phyloP scores from a whole-genome alignment of 306 rosid species.

The Morella rubra region DNA sequence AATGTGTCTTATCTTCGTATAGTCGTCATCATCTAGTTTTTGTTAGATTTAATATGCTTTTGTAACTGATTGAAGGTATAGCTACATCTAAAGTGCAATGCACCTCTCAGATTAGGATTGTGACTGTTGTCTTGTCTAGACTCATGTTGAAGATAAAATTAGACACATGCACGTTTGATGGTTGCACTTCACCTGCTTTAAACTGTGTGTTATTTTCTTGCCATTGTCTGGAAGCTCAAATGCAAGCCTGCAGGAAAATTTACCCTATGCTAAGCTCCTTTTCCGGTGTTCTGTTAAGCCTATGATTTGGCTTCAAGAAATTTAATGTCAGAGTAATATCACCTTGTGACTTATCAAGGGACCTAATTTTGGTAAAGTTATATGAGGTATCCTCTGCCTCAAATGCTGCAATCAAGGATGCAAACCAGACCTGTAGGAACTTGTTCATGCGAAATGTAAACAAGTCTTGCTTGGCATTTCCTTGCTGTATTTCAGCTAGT shows the following conservation, averaged over 20 bases:
- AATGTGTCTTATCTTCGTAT: neutral
- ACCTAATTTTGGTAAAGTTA: neutral
- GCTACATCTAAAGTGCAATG: neutral
- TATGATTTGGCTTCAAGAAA: constrained; percentile 9
- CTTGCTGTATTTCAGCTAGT: neutral
- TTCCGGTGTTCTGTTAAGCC: constrained; percentile 3
- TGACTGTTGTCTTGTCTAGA: neutral
- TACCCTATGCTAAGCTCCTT: neutral
- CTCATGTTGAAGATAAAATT: constrained; percentile 15
- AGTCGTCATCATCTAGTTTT: neutral
- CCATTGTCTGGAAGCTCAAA: constrained; percentile 8
- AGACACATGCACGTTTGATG: constrained; percentile 11
- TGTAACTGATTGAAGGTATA: neutral
- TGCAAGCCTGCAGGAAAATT: constrained; percentile 5
- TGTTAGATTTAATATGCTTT: neutral
- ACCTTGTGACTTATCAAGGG: constrained; percentile 7
- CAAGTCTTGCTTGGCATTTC: neutral
- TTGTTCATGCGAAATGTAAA: neutral
- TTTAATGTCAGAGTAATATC: neutral
- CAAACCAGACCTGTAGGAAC: neutral
- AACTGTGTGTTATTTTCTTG: constrained; percentile 14
- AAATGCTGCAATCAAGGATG: neutral
- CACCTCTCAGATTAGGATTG: neutral
- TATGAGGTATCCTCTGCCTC: neutral
- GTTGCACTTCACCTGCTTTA: constrained; percentile 15